Percentiles rank a stretch among this genome's conserved stretches.
Evolutionary conservation across 805 yeast species (phyloP).

Genomic region (Candida ovalis): DNA sequence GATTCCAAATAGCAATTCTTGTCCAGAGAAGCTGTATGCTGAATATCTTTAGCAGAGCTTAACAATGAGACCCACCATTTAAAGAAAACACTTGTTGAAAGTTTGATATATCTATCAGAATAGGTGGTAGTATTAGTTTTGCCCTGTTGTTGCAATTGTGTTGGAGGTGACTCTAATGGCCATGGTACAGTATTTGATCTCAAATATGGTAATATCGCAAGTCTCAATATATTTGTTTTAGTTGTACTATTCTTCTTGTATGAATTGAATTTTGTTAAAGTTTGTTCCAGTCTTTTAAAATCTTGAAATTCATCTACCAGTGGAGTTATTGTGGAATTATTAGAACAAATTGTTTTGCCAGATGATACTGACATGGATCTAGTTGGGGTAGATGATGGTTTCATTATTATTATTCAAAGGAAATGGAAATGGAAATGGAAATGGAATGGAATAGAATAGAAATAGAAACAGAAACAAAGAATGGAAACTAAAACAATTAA

Average conservation of each 20-base stretch:
- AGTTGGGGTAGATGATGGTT: neutral
- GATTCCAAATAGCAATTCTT: conserved; percentile 52
- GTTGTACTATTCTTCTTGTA: conserved; percentile 32
- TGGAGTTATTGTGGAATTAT: neutral
- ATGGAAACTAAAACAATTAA: neutral
- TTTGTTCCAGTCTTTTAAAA: conserved; percentile 39
- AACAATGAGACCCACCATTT: conserved; percentile 56
- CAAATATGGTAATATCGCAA: conserved; percentile 43
- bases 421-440: neutral
- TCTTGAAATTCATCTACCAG: conserved; percentile 10
- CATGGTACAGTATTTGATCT: conserved; percentile 22
- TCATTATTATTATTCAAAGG: neutral
- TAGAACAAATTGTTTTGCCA: neutral
- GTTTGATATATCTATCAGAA: conserved; percentile 6
- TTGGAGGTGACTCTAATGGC: conserved; percentile 5
- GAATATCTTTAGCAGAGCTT: conserved; percentile 25
- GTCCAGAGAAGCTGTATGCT: conserved; percentile 41
- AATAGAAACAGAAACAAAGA: neutral
- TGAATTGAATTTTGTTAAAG: conserved; percentile 41
- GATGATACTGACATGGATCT: neutral
- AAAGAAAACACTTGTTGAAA: conserved; percentile 23
- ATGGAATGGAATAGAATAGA: neutral
- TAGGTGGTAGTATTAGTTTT: neutral
- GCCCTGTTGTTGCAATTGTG: neutral
- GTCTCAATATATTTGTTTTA: conserved; percentile 46